These are phyloP conservation scores for Penicillium malachiteum DNA, from an alignment of 495 filamentous ascomycete species.

Conservation along the genomic window DNA sequence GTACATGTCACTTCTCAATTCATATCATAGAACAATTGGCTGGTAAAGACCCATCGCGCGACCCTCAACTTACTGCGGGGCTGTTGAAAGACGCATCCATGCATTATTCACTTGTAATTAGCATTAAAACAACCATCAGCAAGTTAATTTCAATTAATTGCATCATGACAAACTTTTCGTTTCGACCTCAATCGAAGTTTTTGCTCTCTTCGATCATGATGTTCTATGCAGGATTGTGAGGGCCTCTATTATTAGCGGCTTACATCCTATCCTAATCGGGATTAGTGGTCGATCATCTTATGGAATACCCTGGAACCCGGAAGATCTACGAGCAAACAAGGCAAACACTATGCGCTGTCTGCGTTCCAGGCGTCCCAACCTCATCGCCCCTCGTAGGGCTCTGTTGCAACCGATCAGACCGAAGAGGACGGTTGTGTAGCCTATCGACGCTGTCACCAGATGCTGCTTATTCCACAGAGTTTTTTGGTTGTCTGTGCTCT, in stretches of 20 bases:
- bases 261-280: conserved; percentile 2
- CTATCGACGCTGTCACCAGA: neutral
- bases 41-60: conserved; percentile 2
- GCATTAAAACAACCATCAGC: too few species aligned
- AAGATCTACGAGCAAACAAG: conserved; percentile 10
- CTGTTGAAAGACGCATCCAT: too few species aligned
- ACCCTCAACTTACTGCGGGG: too few species aligned
- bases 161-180: neutral
- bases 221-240: too few species aligned
- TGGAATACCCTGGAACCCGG: conserved; percentile 4
- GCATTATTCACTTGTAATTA: too few species aligned
- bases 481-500: conserved; percentile 3
- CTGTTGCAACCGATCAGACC: neutral
- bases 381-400: too few species aligned
- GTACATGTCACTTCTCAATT: too few species aligned
- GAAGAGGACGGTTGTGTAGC: neutral
- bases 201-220: neutral
- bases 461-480: neutral
- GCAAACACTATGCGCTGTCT: conserved; percentile 1
- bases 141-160: too few species aligned
- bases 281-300: conserved; percentile 9
- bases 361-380: neutral
- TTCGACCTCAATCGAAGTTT: neutral
- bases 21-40: too few species aligned
- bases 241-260: conserved; percentile 3